Conservation (phyloP, 129 eudicot genomes). For the Cynara cardunculus region DNA sequence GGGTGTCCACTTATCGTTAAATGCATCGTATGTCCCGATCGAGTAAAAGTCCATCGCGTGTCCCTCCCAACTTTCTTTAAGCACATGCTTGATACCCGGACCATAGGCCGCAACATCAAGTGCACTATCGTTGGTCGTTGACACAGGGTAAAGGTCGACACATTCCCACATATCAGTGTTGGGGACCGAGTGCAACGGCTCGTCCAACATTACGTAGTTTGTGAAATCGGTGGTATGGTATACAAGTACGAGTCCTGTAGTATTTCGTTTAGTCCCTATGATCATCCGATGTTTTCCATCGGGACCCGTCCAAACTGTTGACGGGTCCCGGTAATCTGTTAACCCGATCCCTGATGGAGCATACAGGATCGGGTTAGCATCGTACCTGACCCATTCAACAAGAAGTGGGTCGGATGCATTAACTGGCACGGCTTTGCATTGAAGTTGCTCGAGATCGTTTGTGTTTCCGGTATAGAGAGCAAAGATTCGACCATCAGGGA, state of each 20-base stretch:
- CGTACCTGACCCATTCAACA: constrained; percentile 71
- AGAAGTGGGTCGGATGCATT: constrained; percentile 84
- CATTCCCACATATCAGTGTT: constrained; percentile 99
- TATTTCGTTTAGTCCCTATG: constrained; percentile 59
- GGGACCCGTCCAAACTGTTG: constrained; percentile 80
- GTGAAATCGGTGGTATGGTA: constrained; percentile 62
- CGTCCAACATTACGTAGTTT: constrained; percentile 55
- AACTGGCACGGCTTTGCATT: constrained; percentile 72
- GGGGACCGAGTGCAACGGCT: constrained; percentile 64
- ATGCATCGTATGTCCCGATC: constrained; percentile 65
- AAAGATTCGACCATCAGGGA: constrained; percentile 67
- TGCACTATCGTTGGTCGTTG: constrained; percentile 46
- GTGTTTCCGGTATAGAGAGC: constrained; percentile 77
- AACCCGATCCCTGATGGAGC: constrained; percentile 74
- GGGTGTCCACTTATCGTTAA: constrained; percentile 66
- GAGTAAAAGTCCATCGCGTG: constrained; percentile 67
- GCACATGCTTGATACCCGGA: constrained; percentile 71
- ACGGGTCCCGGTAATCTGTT: constrained; percentile 74
- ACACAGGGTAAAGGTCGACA: constrained; percentile 83
- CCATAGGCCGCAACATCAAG: constrained; percentile 69
- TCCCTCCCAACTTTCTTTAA: constrained; percentile 84
- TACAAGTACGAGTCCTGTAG: constrained; percentile 57
- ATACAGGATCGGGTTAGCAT: constrained; percentile 68
- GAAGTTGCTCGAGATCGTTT: constrained; percentile 52
- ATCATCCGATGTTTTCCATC: constrained; percentile 71